Conservation (phyloP, 225 moss, liverwort and hornwort species). For the Rhytidiadelphus loreus region DNA sequence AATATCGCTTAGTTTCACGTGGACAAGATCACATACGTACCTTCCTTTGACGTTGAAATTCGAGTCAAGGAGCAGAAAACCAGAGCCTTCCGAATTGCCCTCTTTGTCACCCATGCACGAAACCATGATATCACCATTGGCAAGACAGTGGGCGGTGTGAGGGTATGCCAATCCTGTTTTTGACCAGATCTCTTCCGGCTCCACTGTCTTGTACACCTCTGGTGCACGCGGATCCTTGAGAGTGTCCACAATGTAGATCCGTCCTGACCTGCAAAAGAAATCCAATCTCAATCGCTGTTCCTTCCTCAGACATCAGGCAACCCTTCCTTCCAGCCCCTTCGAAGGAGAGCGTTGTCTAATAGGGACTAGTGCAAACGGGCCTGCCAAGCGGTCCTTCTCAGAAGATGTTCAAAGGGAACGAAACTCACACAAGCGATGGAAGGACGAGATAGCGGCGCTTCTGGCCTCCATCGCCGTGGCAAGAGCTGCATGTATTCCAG, state of each 20-base stretch:
- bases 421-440: slow-evolving; percentile 71
- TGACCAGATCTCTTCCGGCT: slow-evolving; percentile 66
- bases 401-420: neutral
- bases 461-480: slow-evolving; percentile 68
- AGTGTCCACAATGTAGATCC: slow-evolving; percentile 83
- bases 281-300: neutral
- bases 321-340: neutral
- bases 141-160: slow-evolving; percentile 98
- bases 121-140: slow-evolving; percentile 83
- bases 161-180: slow-evolving; percentile 90
- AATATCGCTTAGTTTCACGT: neutral
- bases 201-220: slow-evolving; percentile 68
- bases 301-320: neutral
- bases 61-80: slow-evolving; percentile 84
- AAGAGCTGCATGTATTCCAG: slow-evolving; percentile 99
- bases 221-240: slow-evolving; percentile 74
- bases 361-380: neutral
- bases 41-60: slow-evolving; percentile 94
- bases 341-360: neutral
- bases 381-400: neutral
- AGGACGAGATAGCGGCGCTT: slow-evolving; percentile 91
- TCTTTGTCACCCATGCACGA: slow-evolving; percentile 80
- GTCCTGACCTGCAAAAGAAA: slow-evolving; percentile 53
- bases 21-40: slow-evolving; percentile 1
- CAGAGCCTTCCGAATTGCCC: slow-evolving; percentile 77